phyloP scores from a whole-genome alignment of 306 rosid species.

The Dicorynia guianensis region DNA sequence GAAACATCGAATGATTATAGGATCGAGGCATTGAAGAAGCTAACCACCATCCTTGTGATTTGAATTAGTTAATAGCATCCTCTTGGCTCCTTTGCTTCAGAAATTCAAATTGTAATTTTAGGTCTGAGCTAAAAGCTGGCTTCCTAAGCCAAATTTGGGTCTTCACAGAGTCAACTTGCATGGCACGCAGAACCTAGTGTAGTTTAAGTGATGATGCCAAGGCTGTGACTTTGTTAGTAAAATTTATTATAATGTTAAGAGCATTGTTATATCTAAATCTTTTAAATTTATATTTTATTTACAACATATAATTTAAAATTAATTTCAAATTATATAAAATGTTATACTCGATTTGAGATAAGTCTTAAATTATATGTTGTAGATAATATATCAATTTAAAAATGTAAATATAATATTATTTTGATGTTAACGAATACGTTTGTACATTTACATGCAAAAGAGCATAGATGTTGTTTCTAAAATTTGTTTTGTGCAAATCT shows the following conservation, averaged over 20 bases:
- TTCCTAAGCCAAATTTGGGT: constrained; percentile 19
- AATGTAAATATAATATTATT: no score
- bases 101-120: constrained; percentile 39
- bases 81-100: constrained; percentile 33
- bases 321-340: no score
- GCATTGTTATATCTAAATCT: no score
- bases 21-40: not conserved
- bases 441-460: not conserved
- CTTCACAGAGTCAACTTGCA: not conserved
- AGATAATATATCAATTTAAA: no score
- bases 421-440: no score
- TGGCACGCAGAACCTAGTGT: not conserved
- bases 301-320: no score
- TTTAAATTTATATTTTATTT: no score
- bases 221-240: not conserved
- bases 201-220: constrained; percentile 39
- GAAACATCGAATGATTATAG: not conserved
- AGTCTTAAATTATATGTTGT: no score
- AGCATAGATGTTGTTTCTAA: not conserved
- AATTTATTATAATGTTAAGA: no score
- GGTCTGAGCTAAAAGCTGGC: constrained; percentile 40
- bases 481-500: not conserved
- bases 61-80: not conserved
- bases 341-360: no score
- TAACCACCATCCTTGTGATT: not conserved